A percentile compares a stretch with the other conserved stretches of the same genome.
These are phyloP conservation scores for Agarophyton chilense DNA, from an alignment of 23 red algal species.

Conservation along the genomic window DNA sequence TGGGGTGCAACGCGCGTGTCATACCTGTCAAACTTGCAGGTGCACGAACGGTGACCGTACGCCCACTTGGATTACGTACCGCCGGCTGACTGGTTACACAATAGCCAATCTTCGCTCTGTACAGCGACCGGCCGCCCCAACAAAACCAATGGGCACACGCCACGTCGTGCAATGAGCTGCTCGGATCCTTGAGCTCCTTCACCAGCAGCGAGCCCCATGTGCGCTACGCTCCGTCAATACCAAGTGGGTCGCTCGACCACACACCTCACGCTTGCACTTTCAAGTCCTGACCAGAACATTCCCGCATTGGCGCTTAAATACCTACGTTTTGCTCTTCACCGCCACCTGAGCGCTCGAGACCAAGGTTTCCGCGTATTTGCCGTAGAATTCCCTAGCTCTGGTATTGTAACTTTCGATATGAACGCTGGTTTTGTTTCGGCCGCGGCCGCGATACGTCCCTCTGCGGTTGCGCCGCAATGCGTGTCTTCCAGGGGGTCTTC, in stretches of 20 bases:
- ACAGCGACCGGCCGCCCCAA: neutral
- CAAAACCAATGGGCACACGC: neutral
- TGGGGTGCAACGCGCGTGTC: too few species aligned
- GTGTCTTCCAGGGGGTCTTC: slow-evolving; percentile 5
- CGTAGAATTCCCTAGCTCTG: too few species aligned
- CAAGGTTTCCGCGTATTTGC: too few species aligned
- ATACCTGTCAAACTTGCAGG: too few species aligned
- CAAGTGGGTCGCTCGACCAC: too few species aligned
- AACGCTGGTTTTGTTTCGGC: slow-evolving; percentile 52
- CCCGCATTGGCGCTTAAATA: too few species aligned
- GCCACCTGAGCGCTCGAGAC: too few species aligned
- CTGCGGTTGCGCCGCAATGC: neutral
- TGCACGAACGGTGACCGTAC: neutral
- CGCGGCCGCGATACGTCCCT: slow-evolving; percentile 30
- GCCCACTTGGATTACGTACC: neutral
- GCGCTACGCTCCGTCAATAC: too few species aligned
- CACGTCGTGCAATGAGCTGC: neutral
- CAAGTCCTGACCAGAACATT: too few species aligned
- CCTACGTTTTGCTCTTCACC: too few species aligned
- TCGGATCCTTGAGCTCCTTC: neutral
- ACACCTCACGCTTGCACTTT: too few species aligned
- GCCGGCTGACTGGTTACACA: neutral
- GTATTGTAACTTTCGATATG: slow-evolving; percentile 24
- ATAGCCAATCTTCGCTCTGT: neutral
- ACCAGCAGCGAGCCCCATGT: neutral